Evolutionary conservation across 495 filamentous ascomycete species (phyloP), one percentile per base, ranked within the genome.

Genomic region (Umbilicaria muhlenbergii): DNA sequence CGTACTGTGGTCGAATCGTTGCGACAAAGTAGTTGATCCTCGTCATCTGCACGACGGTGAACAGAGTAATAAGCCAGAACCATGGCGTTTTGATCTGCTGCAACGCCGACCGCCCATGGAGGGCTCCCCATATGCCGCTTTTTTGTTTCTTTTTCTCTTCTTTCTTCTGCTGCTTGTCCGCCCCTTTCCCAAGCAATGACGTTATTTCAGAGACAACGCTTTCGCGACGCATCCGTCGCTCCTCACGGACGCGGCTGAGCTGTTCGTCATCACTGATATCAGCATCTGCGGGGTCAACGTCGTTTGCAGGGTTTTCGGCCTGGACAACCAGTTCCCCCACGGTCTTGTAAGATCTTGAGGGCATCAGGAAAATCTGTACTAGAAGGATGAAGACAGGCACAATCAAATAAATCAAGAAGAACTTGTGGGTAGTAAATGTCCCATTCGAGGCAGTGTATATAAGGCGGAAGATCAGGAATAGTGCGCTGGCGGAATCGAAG

Each of bases 1-100:
- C 71, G 62, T 95, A 95, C 58, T 98, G 91, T 7, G 77, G 68
- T 15, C 80, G 76, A 47, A 98, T 77, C 2, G 91, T 91, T 1
- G 91, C 87, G 28, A 98, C 85, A 53, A 98, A 98, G 69, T 86
- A 98, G 64, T 96, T 96, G 59, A 95, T 94, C 14, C 89, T 76
- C 0, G 81, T 84, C 88, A 93, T 94, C 59, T 91, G 86, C 15
- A 93, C 60, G 17, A 91, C 70, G 0, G 91, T 94, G 61, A 95
- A 95, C 2, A 84, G 52, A 6, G 83, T 78, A 48, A 95, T 86
- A 21, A 95, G 67, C 18, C 83, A 61, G 52, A 94, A 98, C 88
- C 88, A 98, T 2, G 80, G 81, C 2, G 78, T 79, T 28, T 56
- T 60, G 55, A 98, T 83, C 62, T 98, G 91, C 41, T 80, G 60